Conservation (phyloP, 805 yeast genomes). For the Nakazawaea wickerhamii region DNA sequence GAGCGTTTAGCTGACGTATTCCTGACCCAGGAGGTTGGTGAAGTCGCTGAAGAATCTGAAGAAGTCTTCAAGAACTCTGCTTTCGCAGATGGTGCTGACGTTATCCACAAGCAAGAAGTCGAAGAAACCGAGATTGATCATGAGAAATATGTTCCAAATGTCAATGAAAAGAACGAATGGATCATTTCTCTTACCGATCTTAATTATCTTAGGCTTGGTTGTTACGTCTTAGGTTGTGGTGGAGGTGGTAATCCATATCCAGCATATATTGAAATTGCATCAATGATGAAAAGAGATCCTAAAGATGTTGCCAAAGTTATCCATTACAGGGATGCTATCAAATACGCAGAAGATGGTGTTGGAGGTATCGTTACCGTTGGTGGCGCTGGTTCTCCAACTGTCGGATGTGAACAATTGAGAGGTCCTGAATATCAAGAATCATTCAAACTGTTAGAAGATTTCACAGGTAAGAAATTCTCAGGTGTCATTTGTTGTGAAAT, state of each 20-base stretch:
- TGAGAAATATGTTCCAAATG: slow-evolving; percentile 25
- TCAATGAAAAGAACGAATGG: slow-evolving; percentile 31
- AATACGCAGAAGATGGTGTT: slow-evolving; percentile 17
- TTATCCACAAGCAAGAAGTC: slow-evolving; percentile 2
- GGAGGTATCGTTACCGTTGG: slow-evolving; percentile 14
- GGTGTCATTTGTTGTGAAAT: slow-evolving; percentile 33
- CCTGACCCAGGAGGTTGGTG: slow-evolving; percentile 7
- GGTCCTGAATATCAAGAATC: slow-evolving; percentile 34
- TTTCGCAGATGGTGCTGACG: slow-evolving; percentile 9
- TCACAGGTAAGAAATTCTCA: slow-evolving; percentile 22
- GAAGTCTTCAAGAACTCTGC: slow-evolving; percentile 15
- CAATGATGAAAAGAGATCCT: slow-evolving; percentile 29
- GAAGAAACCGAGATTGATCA: slow-evolving; percentile 21
- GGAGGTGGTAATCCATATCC: slow-evolving; percentile 48
- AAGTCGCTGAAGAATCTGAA: slow-evolving; percentile 9
- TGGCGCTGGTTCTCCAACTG: slow-evolving; percentile 42
- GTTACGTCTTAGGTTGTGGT: slow-evolving; percentile 44
- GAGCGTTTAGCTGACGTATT: slow-evolving; percentile 16
- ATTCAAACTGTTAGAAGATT: slow-evolving; percentile 24
- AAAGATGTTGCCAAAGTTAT: slow-evolving; percentile 25
- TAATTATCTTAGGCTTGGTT: slow-evolving; percentile 37
- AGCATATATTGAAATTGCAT: slow-evolving; percentile 29
- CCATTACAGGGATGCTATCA: slow-evolving; percentile 27
- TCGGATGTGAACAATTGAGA: slow-evolving; percentile 36
- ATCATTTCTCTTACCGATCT: slow-evolving; percentile 32